phyloP scores from a whole-genome alignment of 2,329 filamentous ascomycete genomes.

The Clarireedia paspali region DNA sequence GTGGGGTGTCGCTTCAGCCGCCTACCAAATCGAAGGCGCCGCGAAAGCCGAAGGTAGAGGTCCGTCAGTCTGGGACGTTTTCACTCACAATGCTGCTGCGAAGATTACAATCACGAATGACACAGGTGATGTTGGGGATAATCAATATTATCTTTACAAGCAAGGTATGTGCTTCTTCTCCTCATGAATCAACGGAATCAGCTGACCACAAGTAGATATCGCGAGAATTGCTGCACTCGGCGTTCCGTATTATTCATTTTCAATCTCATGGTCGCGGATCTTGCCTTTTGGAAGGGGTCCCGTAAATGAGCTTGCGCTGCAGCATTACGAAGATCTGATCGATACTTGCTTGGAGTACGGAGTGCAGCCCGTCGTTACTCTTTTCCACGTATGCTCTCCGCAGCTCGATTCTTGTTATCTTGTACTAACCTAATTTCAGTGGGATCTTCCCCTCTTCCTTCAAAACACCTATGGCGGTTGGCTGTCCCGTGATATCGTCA shows the following conservation, averaged over 20 bases:
- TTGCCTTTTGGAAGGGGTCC: constrained; percentile 43
- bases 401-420: background rate
- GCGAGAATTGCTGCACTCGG: constrained; percentile 44
- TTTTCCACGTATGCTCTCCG: constrained; percentile 32
- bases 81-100: constrained; percentile 16
- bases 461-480: constrained; percentile 36
- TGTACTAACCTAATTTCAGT: constrained; percentile 14
- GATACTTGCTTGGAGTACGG: constrained; percentile 42
- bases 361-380: constrained; percentile 39
- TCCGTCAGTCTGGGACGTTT: constrained; percentile 37
- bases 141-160: constrained; percentile 44
- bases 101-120: constrained; percentile 31
- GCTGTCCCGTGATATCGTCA: constrained; percentile 39
- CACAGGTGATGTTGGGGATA: constrained; percentile 33
- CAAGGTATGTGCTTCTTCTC: constrained; percentile 34
- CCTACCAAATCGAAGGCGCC: constrained; percentile 40
- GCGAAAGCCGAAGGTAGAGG: constrained; percentile 36
- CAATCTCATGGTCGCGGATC: constrained; percentile 44
- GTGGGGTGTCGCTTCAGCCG: constrained; percentile 42
- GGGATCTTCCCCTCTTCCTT: constrained; percentile 25
- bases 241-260: constrained; percentile 44
- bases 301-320: constrained; percentile 41
- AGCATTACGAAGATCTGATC: constrained; percentile 47
- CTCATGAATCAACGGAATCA: background rate
- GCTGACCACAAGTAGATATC: constrained; percentile 33